phyloP scores from a whole-genome alignment of 1,139 yeast species.

The Sugiyamaella grinbergsii region DNA sequence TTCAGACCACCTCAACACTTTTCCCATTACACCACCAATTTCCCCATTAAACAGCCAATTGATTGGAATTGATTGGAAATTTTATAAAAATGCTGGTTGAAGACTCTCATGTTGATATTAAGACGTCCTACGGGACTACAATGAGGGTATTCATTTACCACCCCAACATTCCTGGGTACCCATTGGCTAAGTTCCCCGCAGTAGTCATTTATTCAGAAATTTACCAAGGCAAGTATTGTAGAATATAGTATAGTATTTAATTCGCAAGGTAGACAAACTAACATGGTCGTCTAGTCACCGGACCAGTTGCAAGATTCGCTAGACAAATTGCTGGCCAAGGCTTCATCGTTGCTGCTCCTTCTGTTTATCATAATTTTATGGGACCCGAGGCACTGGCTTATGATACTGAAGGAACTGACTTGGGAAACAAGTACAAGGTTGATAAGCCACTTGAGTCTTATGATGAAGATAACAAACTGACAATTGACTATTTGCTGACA shows the following conservation, averaged over 20 bases:
- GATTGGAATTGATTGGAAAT: background rate
- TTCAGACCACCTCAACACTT: no score
- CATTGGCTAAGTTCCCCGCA: constrained; percentile 76
- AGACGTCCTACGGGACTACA: constrained; percentile 65
- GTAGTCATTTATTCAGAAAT: constrained; percentile 79
- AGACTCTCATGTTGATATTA: constrained; percentile 65
- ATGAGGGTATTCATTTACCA: constrained; percentile 68
- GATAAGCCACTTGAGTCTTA: constrained; percentile 69
- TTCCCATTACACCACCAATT: no score
- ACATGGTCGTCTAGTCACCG: constrained; percentile 35
- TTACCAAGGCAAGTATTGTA: constrained; percentile 66
- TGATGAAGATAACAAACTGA: constrained; percentile 70
- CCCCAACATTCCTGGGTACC: constrained; percentile 71
- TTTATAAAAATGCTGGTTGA: constrained; percentile 59
- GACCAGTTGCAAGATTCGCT: constrained; percentile 77
- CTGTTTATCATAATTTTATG: constrained; percentile 73
- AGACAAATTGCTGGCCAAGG: constrained; percentile 81
- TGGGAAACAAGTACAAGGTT: constrained; percentile 68
- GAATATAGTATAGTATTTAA: background rate
- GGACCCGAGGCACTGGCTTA: constrained; percentile 66
- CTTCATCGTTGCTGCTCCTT: constrained; percentile 74
- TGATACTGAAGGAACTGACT: constrained; percentile 73
- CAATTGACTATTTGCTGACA: constrained; percentile 61
- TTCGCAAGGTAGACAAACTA: constrained; percentile 1
- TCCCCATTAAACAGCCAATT: no score